phyloP scores from a whole-genome alignment of 108 stramenopile species.

The Hondaea fermentalgiana region DNA sequence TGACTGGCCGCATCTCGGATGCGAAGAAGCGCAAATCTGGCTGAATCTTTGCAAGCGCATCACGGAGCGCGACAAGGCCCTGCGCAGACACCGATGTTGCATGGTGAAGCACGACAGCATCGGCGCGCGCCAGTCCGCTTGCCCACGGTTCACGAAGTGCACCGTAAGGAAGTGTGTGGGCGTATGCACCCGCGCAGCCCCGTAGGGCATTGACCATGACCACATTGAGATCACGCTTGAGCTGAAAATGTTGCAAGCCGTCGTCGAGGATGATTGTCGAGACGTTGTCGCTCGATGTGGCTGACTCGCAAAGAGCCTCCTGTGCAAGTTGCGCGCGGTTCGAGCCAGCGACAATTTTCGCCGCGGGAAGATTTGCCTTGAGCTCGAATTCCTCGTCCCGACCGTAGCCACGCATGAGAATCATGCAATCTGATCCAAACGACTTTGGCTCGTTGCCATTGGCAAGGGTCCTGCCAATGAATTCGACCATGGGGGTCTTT shows the following conservation, averaged over 20 bases:
- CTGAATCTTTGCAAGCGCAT: background rate
- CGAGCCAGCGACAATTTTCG: background rate
- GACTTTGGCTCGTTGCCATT: background rate
- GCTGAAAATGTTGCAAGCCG: background rate
- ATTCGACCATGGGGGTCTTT: background rate
- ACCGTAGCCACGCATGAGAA: background rate
- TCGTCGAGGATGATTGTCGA: background rate
- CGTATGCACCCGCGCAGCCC: background rate
- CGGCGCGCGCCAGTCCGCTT: background rate
- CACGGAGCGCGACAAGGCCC: background rate
- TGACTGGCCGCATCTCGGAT: background rate
- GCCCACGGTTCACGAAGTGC: background rate
- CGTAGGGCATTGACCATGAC: background rate
- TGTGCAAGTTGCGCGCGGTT: background rate
- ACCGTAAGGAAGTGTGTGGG: background rate
- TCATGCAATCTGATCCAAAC: background rate
- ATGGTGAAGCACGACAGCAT: slow-evolving; percentile 8
- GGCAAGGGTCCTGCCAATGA: background rate
- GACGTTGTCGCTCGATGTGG: background rate
- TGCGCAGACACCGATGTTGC: background rate
- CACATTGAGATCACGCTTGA: background rate
- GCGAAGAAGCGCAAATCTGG: background rate
- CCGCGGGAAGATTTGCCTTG: background rate
- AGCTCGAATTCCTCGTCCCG: background rate
- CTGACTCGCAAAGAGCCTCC: background rate